Evolutionary conservation across 805 yeast genomes (phyloP), one percentile per base, ranked within the genome.

Genomic region (Lipomyces oligophaga): DNA sequence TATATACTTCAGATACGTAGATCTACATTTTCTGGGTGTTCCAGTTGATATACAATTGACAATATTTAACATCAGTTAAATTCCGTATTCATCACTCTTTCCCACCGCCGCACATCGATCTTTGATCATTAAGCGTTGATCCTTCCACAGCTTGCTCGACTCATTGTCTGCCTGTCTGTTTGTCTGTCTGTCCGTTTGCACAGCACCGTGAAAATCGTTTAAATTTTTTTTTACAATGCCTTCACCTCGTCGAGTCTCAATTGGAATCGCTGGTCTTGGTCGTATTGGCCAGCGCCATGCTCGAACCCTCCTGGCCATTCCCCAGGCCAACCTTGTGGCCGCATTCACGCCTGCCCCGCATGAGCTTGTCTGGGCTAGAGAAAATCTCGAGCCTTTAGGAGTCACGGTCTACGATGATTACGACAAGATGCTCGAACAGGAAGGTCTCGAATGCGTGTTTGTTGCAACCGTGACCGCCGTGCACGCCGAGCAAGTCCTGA

Each of bases 321-420:
- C 50, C 18, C 54, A 47, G 26, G 35, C 51, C 13, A 40, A 30
- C 24, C 49, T 56, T n/a, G 59, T 57, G 20, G 60, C 60, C 8
- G 60, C 38, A 5, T 55, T 54, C 41, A 36, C 56, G 5, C 48
- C 57, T 19, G 41, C 41, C 22, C 36, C 52, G 13, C 46, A 47
- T 20, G 58, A 54, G 27, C 13, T 38, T 10, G 45, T 24, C 18
- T 52, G 58, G 58, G 60, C 52, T 4, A 16, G 30, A 18, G 49
- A 52, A 37, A 35, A 52, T 34, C 38, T 57, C n/a, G 39, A 10
- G 25, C 42, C 42, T 10, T 45, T 30, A 3, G 57, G 48, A 11
- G 49, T 57, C 15, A 26, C 47, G 24, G 19, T 56, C 27, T 49
- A 49, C 39, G 38, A 26, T 22, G 45, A 46, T 25, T 43, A 26